A percentile compares a stretch with the other conserved stretches of the same genome.
Conservation (phyloP, 2,329 filamentous ascomycete genomes). For the Chaetomium sp. region DNA sequence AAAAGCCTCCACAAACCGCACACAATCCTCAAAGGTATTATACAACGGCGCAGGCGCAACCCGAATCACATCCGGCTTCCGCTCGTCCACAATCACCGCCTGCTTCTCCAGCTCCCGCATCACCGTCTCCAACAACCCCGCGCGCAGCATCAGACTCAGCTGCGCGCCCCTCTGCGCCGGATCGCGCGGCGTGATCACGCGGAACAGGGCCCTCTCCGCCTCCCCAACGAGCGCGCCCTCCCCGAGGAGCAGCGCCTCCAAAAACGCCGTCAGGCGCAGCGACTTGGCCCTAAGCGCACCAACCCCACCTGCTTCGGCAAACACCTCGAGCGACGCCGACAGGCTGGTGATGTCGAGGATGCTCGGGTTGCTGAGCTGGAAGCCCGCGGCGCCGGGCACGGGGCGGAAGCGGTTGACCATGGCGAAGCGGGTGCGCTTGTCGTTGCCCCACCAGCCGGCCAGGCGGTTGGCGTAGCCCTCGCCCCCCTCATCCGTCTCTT, state of each 20-base stretch:
- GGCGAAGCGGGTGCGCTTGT: conserved; percentile 68
- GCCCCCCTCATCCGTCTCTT: conserved; percentile 38
- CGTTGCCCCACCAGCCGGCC: conserved; percentile 80
- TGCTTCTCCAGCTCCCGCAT: conserved; percentile 62
- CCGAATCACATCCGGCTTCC: conserved; percentile 73
- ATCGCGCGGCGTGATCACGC: conserved; percentile 67
- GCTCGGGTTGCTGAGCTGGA: conserved; percentile 75
- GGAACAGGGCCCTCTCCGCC: conserved; percentile 46
- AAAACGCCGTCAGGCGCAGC: conserved; percentile 65
- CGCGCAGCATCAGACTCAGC: conserved; percentile 64
- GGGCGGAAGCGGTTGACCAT: conserved; percentile 77
- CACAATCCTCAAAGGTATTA: conserved; percentile 68
- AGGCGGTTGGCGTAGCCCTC: conserved; percentile 56
- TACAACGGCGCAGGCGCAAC: conserved; percentile 76
- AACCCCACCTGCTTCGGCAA: conserved; percentile 65
- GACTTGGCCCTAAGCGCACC: conserved; percentile 65
- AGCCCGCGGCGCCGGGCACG: conserved; percentile 72
- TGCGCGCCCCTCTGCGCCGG: conserved; percentile 70
- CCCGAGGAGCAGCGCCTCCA: conserved; percentile 58
- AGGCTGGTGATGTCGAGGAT: conserved; percentile 74
- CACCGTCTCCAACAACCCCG: conserved; percentile 63
- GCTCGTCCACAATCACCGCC: conserved; percentile 72
- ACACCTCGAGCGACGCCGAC: conserved; percentile 69
- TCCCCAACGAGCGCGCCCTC: conserved; percentile 34
- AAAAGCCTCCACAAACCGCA: conserved; percentile 56